Conservation (phyloP, 257 asterid genomes). For the Mentha longifolia region DNA sequence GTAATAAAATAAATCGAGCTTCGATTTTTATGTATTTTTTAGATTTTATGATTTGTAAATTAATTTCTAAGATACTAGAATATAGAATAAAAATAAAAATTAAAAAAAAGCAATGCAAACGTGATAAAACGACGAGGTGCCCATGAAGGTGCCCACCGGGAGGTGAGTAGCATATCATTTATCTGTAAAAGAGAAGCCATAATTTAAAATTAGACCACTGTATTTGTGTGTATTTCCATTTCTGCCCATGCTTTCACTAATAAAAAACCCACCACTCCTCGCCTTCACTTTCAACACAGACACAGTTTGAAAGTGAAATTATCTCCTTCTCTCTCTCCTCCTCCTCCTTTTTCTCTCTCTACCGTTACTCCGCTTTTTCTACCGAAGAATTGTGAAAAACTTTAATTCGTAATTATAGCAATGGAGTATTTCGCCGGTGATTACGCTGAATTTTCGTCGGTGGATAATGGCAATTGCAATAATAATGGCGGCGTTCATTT, state of each 20-base stretch:
- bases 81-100: too few species aligned
- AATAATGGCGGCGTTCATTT: slow-evolving; percentile 50
- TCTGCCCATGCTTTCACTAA: slow-evolving; percentile 55
- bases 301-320: slow-evolving; percentile 32
- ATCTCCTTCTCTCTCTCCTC: slow-evolving; percentile 31
- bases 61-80: too few species aligned
- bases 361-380: slow-evolving; percentile 43
- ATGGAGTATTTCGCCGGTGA: slow-evolving; percentile 56
- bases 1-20: too few species aligned
- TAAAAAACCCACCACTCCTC: slow-evolving; percentile 72
- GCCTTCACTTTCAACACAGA: slow-evolving; percentile 53
- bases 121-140: too few species aligned
- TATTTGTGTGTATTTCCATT: slow-evolving; percentile 40
- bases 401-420: slow-evolving; percentile 7
- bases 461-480: slow-evolving; percentile 38
- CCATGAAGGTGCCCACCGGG: too few species aligned
- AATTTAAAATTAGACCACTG: slow-evolving; percentile 18
- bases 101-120: too few species aligned
- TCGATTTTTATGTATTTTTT: too few species aligned
- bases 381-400: slow-evolving; percentile 19
- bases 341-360: slow-evolving; percentile 40
- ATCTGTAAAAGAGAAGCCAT: neutral
- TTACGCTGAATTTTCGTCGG: slow-evolving; percentile 45
- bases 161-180: too few species aligned
- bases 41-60: too few species aligned